Evolutionary conservation across 2,329 filamentous ascomycete genomes (phyloP), one percentile per base, ranked within the genome.

Genomic region (Venturia pyrina): DNA sequence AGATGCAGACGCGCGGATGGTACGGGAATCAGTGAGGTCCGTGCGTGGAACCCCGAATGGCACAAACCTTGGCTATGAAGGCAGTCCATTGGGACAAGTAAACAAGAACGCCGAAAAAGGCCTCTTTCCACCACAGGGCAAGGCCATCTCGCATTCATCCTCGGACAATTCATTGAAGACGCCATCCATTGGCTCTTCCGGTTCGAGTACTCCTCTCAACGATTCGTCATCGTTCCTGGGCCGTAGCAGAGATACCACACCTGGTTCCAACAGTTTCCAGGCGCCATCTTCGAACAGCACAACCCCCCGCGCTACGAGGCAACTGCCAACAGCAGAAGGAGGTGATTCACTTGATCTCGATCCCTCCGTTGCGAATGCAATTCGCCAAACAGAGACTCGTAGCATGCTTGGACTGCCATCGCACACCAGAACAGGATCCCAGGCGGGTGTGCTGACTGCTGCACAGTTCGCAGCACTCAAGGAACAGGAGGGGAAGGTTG

Each of bases 401-500:
- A 34, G 32, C 40, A 65, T 57, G 63, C 48, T 65, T 28, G 56
- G 40, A 11, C 56, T 66, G 40, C 64, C 59, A 15, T 53, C 64
- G 28, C 60, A 48, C 11, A 32, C n/a, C 50, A 66, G 53, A 44
- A 28, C 66, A 34, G 61, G n/a, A n/a, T 66, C 62, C 15, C 68
- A 70, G 0, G 95, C 95, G 75, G 53, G 53, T 59, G 89, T 95
- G 68, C 96, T 96, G 90, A 96, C 92, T 1, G 89, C 89, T 0
- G 90, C 88, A 13, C 87, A 96, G 73, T 96, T 96, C 70, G 53
- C 32, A 19, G 53, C 53, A 7, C 53, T 59, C 28, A 91, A 96
- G 74, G 84, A 84, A 69, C 93, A 93, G 71, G 85, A 87, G 68
- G 80, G 83, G 66, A 64, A 44, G 28, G 41, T 53, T 19, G 21